Base-by-base conservation (phyloP, 768 basidiomycete genomes). In the Trametes punicea region DNA sequence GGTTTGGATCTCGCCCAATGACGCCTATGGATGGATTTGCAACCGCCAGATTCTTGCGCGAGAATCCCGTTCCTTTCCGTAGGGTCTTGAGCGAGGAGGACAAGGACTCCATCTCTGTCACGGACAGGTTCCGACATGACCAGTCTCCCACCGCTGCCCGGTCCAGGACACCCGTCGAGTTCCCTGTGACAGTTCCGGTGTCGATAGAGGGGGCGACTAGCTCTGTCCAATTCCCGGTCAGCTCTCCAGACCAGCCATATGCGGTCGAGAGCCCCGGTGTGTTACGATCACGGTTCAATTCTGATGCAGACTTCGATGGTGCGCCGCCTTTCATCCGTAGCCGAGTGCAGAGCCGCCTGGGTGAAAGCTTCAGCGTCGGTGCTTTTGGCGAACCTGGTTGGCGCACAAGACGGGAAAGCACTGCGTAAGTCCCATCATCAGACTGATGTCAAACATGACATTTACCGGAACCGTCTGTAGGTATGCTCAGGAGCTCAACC, bases 381-480 rank as follows among this genome's bases (percentile, higher is more conserved):
- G 69, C 69, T 45, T 34, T 73, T 29, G 77, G 77, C 2, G 90
- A 93, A 62, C 77, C 85, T 29, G 89, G 87, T 4, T 96, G 93
- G 93, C 78, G 93, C 47, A 90, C 86, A 10, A 77, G 93, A 63
- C 79, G 90, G 46, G 92, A 95, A 71, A 93, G 92, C 62, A 93
- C 90, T 26, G 90, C 90, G 91, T 94, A 67, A 71, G 91, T 77
- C 4, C 5, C 9, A 26, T 39, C 7, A 16, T 33, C 30, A 20
- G 23, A 6, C 9, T 46, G 11, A 29, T 9, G 23, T 30, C 38
- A 30, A 33, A 11, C 30, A 53, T 46, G 21, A 53, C 33, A 48
- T 52, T 46, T 34, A 20, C n/a, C n/a, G n/a, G n/a, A 51, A 16
- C 26, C 27, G 20, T 55, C 34, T 56, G 36, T 60, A 93, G 93